phyloP scores from a whole-genome alignment of 805 yeast species.

The Saccharomyces mikatae region DNA sequence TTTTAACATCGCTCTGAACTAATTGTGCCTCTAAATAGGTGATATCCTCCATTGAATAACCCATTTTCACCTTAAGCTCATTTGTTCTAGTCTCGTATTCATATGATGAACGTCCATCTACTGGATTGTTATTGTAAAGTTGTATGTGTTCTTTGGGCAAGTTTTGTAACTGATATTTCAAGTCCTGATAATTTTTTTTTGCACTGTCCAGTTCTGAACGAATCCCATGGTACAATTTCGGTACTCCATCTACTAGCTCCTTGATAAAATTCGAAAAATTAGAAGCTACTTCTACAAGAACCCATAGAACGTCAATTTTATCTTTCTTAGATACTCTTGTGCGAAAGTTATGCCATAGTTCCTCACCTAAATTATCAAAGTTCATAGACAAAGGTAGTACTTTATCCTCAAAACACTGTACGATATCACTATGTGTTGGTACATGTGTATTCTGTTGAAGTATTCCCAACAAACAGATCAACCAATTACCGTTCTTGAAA shows the following conservation, averaged over 20 bases:
- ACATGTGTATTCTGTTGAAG: slow-evolving; percentile 32
- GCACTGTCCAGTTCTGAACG: not conserved
- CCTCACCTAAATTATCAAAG: slow-evolving; percentile 21
- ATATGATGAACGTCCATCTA: slow-evolving; percentile 10
- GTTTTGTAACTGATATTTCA: not conserved
- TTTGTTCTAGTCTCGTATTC: slow-evolving; percentile 13
- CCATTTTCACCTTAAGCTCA: slow-evolving; percentile 21
- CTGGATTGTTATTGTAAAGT: not conserved
- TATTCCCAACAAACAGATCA: slow-evolving; percentile 63
- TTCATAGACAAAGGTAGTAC: slow-evolving; percentile 38
- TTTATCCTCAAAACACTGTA: slow-evolving; percentile 45
- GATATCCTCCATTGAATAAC: slow-evolving; percentile 40
- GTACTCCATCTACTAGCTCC: slow-evolving; percentile 18
- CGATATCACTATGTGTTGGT: slow-evolving; percentile 13
- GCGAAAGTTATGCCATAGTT: slow-evolving; percentile 45
- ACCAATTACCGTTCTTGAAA: slow-evolving; percentile 83
- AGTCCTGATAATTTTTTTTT: not conserved
- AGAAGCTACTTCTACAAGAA: slow-evolving; percentile 50
- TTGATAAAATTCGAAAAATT: slow-evolving; percentile 22
- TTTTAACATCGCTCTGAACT: slow-evolving; percentile 61
- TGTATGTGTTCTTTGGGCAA: slow-evolving; percentile 5
- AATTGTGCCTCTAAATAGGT: slow-evolving; percentile 50
- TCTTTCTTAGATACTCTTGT: slow-evolving; percentile 40
- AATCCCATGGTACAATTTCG: slow-evolving; percentile 1
- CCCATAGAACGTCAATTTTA: slow-evolving; percentile 48